Conservation (phyloP, 1,139 yeast genomes). For the Taphrina confusa region DNA sequence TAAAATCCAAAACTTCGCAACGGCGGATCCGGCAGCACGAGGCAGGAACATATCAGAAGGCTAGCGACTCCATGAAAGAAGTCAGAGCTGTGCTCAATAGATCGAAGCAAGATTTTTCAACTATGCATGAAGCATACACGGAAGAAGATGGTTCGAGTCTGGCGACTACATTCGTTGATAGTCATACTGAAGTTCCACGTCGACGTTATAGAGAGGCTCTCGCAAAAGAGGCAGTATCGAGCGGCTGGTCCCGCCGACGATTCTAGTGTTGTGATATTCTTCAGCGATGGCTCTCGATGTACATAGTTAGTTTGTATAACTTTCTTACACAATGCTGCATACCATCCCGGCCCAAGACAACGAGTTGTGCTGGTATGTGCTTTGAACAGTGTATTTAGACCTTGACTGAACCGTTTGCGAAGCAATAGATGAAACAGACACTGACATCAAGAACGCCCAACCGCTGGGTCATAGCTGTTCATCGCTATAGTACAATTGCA, state of each 20-base stretch:
- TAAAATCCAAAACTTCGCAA: not conserved
- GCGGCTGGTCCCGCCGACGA: not conserved
- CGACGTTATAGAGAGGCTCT: not conserved
- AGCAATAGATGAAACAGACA: too few species aligned
- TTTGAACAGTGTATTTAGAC: too few species aligned
- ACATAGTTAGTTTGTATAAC: too few species aligned
- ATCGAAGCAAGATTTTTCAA: not conserved
- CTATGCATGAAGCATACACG: not conserved
- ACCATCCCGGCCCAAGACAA: too few species aligned
- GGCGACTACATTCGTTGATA: not conserved
- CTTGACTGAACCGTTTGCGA: too few species aligned
- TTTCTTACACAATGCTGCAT: too few species aligned
- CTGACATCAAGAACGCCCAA: too few species aligned
- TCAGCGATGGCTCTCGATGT: constrained; percentile 4
- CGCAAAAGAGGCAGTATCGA: not conserved
- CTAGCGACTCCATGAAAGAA: not conserved
- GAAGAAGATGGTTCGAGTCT: not conserved
- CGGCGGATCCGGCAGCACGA: not conserved
- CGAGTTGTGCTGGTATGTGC: too few species aligned
- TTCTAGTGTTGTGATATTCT: not conserved
- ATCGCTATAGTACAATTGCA: too few species aligned
- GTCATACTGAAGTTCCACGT: not conserved
- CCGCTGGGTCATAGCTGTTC: too few species aligned
- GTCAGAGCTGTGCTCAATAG: not conserved
- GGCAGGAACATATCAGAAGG: not conserved